Base-by-base conservation (phyloP, 1,284 basidiomycete species). In the Gomphus bonarii region DNA sequence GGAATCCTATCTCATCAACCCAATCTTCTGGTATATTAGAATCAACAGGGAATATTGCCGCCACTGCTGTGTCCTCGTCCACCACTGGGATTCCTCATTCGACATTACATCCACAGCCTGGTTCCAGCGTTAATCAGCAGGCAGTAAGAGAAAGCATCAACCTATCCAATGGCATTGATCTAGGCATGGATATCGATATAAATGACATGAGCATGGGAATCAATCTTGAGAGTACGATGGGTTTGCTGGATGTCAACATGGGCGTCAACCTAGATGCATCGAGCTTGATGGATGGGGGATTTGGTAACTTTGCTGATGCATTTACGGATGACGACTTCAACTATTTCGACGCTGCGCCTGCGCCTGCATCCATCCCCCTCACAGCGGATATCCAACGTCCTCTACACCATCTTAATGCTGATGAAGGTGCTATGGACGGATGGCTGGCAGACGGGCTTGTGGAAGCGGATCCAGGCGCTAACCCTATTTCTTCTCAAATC, bases 271-370 rank as follows among this genome's bases (percentile, higher is more conserved):
- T 51, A 12, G 54, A 55, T 38, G 16, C 47, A 11, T 28, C 30
- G 12, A 44, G 47, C 33, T 20, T 54, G 42, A 54, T 54, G 40
- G 52, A 54, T 51, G 49, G 55, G 7, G 38, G 48, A 31, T 57
- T 57, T 33, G 55, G 55, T 6, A 46, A n/a, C 30, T 57, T 43
- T 20, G 28, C 40, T 47, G 67, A 63, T 28, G 65, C 67, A 11
- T 84, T 89, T 63, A 88, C 87, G 0, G 86, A 89, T 54, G 86
- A 87, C 57, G 87, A 89, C 66, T 88, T 88, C 65, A 83, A 76
- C 65, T 88, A 86, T 66, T 89, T 87, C 63, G 84, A 88, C 64
- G 72, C 72, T 46, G 79, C 78, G 1, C 64, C 75, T 1, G 22
- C 57, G 61, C 38, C 54, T 60, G 18, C 60, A 57, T 58, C 49